Conservation (phyloP, 208 protist species). For the Porcisia deanei region DNA sequence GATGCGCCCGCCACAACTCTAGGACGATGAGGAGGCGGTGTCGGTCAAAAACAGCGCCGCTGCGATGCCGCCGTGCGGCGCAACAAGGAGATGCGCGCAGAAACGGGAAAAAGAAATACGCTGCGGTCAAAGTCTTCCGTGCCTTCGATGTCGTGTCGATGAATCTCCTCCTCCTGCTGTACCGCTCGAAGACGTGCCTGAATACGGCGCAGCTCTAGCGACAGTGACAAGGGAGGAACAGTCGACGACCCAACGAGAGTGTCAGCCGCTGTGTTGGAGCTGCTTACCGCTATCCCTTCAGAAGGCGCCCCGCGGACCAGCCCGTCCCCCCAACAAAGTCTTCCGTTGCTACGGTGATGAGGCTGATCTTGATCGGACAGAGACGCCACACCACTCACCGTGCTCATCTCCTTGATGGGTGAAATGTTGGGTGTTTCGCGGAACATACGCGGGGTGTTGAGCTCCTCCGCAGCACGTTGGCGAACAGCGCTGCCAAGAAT, state of each 20-base stretch:
- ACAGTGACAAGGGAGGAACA: neutral
- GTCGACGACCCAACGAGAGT: neutral
- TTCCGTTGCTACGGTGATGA: constrained; percentile 10
- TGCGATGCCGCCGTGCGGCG: constrained; percentile 12
- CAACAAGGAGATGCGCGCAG: constrained; percentile 51
- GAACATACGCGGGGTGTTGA: constrained; percentile 7
- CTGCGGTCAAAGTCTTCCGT: constrained; percentile 66
- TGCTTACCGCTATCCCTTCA: neutral
- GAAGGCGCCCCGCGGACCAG: constrained; percentile 1
- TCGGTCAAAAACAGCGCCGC: constrained; percentile 2
- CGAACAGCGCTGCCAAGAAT: constrained; percentile 18
- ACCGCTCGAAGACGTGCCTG: constrained; percentile 45
- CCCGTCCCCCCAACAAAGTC: constrained; percentile 1
- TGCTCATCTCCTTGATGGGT: constrained; percentile 33
- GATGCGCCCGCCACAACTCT: too few species aligned
- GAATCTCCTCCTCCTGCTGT: constrained; percentile 67
- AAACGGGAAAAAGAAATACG: constrained; percentile 57
- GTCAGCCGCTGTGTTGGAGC: neutral
- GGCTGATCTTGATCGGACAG: constrained; percentile 17
- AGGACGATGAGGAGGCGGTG: neutral
- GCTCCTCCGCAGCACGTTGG: constrained; percentile 1
- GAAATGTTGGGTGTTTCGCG: constrained; percentile 40
- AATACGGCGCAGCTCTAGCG: constrained; percentile 32
- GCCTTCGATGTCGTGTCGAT: constrained; percentile 62
- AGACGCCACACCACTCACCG: constrained; percentile 18